Conservation (phyloP, 2,329 filamentous ascomycete species). For the Thermothelomyces thermophilus region DNA sequence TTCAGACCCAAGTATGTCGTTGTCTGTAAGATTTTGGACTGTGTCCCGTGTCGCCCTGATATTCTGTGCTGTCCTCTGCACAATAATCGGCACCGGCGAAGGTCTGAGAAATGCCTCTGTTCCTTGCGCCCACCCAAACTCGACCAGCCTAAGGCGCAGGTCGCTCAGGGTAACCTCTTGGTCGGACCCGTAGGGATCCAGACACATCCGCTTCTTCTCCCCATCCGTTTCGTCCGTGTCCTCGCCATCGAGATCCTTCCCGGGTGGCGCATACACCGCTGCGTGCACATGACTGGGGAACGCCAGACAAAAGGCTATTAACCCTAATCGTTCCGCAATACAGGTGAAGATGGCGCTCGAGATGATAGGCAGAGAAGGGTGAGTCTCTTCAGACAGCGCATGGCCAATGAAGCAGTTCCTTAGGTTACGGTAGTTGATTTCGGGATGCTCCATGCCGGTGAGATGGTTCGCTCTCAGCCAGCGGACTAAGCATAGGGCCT, state of each 20-base stretch:
- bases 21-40: constrained; percentile 37
- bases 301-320: constrained; percentile 72
- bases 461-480: constrained; percentile 66
- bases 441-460: constrained; percentile 60
- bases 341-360: constrained; percentile 82
- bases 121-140: constrained; percentile 38
- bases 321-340: constrained; percentile 64
- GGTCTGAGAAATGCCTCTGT: constrained; percentile 53
- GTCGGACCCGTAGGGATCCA: constrained; percentile 72
- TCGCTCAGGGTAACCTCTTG: constrained; percentile 56
- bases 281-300: constrained; percentile 83
- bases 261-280: constrained; percentile 59
- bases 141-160: constrained; percentile 53
- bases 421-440: constrained; percentile 66
- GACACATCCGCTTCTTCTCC: constrained; percentile 58
- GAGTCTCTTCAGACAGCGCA: constrained; percentile 63
- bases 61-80: constrained; percentile 71
- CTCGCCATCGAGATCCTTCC: constrained; percentile 52
- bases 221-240: constrained; percentile 8
- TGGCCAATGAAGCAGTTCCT: constrained; percentile 85
- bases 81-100: constrained; percentile 59
- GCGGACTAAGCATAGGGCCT: constrained; percentile 59
- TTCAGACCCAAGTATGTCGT: constrained; percentile 34
- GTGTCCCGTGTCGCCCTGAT: constrained; percentile 60
- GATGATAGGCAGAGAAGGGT: constrained; percentile 79